phyloP scores from a whole-genome alignment of 768 basidiomycete genomes.

The Podaxis pistillaris region DNA sequence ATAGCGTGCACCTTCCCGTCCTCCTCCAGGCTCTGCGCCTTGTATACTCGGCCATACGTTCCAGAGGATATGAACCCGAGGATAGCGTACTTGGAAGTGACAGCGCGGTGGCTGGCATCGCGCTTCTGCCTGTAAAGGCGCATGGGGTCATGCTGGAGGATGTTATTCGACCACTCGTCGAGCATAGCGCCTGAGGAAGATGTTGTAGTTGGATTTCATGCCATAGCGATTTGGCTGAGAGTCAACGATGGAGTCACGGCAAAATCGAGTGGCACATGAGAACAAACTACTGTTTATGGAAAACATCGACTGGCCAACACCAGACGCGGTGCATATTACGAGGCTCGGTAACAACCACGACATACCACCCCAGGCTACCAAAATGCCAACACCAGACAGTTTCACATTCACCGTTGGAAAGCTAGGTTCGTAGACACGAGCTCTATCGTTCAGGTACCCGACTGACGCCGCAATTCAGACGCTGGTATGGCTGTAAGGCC shows the following conservation, averaged over 20 bases:
- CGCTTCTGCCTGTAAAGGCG: constrained; percentile 77
- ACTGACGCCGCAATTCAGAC: constrained; percentile 44
- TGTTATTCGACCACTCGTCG: constrained; percentile 35
- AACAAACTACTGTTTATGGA: constrained; percentile 6
- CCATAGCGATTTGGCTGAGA: background rate
- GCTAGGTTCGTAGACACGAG: constrained; percentile 63
- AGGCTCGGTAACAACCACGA: constrained; percentile 3
- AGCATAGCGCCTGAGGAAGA: constrained; percentile 17
- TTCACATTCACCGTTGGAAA: constrained; percentile 95
- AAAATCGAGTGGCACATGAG: background rate
- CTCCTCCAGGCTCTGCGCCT: constrained; percentile 77
- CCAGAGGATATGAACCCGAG: constrained; percentile 98
- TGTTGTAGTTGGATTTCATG: constrained; percentile 1
- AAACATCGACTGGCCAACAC: background rate
- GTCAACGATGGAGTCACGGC: background rate
- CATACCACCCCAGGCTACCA: background rate
- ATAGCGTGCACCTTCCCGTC: constrained; percentile 84
- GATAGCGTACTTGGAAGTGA: constrained; percentile 84
- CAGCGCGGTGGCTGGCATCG: constrained; percentile 63
- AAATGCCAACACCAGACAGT: constrained; percentile 49
- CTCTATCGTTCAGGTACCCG: constrained; percentile 1
- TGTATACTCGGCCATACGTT: constrained; percentile 98
- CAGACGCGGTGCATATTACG: background rate
- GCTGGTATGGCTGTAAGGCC: constrained; percentile 86
- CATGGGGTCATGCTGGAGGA: constrained; percentile 79